phyloP scores from a whole-genome alignment of 352 stramenopile species.

The Stramenopiles sp. region DNA sequence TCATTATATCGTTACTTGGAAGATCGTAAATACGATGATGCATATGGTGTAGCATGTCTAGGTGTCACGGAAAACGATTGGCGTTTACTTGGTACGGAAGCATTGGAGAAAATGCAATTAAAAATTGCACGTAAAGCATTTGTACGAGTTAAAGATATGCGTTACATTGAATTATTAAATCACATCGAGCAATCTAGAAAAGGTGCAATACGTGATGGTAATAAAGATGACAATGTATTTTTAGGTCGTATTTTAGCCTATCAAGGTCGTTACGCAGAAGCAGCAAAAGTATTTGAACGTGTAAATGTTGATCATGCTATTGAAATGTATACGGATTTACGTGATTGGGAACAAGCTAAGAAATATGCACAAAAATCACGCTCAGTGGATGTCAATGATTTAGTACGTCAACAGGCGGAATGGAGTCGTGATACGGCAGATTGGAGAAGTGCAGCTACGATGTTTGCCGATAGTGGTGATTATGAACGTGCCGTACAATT shows the following conservation, averaged over 20 bases:
- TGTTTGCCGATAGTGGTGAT: constrained; percentile 67
- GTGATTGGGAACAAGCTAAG: constrained; percentile 80
- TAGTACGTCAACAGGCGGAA: constrained; percentile 63
- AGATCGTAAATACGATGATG: constrained; percentile 52
- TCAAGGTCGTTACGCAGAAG: constrained; percentile 63
- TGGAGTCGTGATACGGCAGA: constrained; percentile 75
- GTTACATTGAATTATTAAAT: constrained; percentile 67
- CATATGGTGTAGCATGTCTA: constrained; percentile 67
- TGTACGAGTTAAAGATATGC: constrained; percentile 61
- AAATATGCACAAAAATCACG: constrained; percentile 44
- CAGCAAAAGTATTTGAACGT: constrained; percentile 59
- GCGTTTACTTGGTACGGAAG: constrained; percentile 52
- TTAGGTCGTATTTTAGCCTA: constrained; percentile 72
- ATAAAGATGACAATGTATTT: constrained; percentile 39
- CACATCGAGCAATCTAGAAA: constrained; percentile 32
- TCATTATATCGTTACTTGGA: constrained; percentile 66
- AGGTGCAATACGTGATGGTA: constrained; percentile 21
- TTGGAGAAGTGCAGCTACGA: constrained; percentile 61
- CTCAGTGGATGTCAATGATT: constrained; percentile 55
- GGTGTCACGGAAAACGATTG: constrained; percentile 77
- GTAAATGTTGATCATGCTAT: constrained; percentile 55
- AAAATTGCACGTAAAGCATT: constrained; percentile 47
- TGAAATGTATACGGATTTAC: constrained; percentile 72
- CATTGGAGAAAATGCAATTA: constrained; percentile 30
- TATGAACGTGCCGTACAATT: constrained; percentile 49